These are phyloP conservation scores for Colletotrichum spinosum DNA, from an alignment of 2,329 filamentous ascomycete genomes.

Conservation along the genomic window DNA sequence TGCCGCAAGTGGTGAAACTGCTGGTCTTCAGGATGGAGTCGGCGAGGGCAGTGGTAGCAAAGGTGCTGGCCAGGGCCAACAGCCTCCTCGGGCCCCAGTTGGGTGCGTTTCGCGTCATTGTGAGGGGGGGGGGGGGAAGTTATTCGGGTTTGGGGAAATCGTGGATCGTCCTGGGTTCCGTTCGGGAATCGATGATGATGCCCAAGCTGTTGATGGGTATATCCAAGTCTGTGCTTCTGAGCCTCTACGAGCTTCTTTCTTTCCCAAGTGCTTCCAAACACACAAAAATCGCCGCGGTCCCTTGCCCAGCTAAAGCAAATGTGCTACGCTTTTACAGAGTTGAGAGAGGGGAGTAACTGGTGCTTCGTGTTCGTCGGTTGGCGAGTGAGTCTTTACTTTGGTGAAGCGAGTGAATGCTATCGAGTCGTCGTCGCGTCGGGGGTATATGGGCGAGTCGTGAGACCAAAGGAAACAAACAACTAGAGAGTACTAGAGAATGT, in stretches of 20 bases:
- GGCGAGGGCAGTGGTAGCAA: constrained; percentile 66
- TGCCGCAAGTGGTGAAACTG: constrained; percentile 80
- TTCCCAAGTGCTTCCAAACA: constrained; percentile 23
- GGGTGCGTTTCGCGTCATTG: constrained; percentile 48
- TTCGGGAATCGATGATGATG: constrained; percentile 16
- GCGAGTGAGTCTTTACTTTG: constrained; percentile 19
- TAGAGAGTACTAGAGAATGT: constrained; percentile 24
- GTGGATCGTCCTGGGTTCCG: constrained; percentile 29
- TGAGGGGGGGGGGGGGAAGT: constrained; percentile 14
- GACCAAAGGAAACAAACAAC: constrained; percentile 35
- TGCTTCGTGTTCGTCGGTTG: constrained; percentile 25
- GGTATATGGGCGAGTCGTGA: constrained; percentile 36
- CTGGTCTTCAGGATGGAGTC: constrained; percentile 81
- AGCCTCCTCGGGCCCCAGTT: constrained; percentile 45
- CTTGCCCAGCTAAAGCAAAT: constrained; percentile 21
- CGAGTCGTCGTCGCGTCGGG: constrained; percentile 36
- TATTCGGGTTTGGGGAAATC: constrained; percentile 8
- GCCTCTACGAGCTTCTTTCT: constrained; percentile 37
- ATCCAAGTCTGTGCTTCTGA: constrained; percentile 37
- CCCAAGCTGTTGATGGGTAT: constrained; percentile 30
- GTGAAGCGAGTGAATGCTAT: constrained; percentile 21
- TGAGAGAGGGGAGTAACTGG: constrained; percentile 19
- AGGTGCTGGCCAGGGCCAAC: constrained; percentile 50
- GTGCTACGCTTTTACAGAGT: constrained; percentile 29
- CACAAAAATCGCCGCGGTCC: constrained; percentile 20